Conservation (phyloP, 176 grass and related monocot genomes). For the Leersia perrieri region DNA sequence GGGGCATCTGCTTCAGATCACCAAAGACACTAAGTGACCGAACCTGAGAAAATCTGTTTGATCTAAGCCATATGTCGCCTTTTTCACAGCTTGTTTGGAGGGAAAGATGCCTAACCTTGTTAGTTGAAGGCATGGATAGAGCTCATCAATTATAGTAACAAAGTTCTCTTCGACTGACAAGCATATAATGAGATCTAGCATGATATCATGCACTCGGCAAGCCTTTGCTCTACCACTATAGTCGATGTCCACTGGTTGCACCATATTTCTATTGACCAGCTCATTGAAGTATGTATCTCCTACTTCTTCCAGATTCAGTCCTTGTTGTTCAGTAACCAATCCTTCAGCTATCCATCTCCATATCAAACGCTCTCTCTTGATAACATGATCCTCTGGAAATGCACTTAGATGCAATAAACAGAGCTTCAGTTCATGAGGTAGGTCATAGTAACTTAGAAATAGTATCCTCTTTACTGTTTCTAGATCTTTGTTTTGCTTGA, state of each 20-base stretch:
- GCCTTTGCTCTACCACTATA: neutral
- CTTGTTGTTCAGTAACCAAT: slow-evolving; percentile 4
- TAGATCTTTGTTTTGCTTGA: slow-evolving; percentile 13
- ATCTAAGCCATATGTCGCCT: neutral
- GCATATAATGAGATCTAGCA: neutral
- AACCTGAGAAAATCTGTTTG: neutral
- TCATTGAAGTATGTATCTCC: slow-evolving; percentile 32
- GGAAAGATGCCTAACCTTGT: neutral
- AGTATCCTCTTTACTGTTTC: slow-evolving; percentile 22
- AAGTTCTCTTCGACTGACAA: neutral
- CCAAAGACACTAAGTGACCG: neutral
- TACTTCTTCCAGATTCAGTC: neutral
- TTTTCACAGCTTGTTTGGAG: neutral
- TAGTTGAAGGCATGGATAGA: neutral
- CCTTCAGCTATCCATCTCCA: slow-evolving; percentile 35
- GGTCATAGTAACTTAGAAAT: slow-evolving; percentile 28
- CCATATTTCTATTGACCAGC: slow-evolving; percentile 32
- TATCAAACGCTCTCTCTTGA: neutral
- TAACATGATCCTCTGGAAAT: slow-evolving; percentile 27
- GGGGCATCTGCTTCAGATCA: neutral
- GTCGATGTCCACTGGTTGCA: neutral
- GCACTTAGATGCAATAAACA: slow-evolving; percentile 31
- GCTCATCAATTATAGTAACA: neutral
- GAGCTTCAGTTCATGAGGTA: slow-evolving; percentile 30
- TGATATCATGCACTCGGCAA: neutral